phyloP scores from a whole-genome alignment of 768 basidiomycete genomes.

The Podaxis sp. region DNA sequence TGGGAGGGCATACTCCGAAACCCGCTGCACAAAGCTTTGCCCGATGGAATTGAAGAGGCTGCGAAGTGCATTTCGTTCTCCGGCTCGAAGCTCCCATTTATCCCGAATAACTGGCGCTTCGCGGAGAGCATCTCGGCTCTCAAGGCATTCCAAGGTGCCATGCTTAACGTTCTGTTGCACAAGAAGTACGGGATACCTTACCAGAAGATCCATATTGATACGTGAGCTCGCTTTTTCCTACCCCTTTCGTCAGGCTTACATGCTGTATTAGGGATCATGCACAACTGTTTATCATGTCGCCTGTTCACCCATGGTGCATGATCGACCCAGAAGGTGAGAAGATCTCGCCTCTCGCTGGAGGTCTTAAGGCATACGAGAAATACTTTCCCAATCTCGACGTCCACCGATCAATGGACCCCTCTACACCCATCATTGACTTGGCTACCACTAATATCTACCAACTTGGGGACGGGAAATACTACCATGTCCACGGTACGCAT shows the following conservation, averaged over 20 bases:
- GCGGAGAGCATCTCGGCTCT: slow-evolving; percentile 28
- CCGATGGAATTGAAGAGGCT: slow-evolving; percentile 18
- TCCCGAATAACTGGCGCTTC: slow-evolving; percentile 28
- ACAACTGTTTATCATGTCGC: slow-evolving; percentile 21
- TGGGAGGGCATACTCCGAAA: slow-evolving; percentile 19
- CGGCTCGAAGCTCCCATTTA: slow-evolving; percentile 17
- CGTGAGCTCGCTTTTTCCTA: slow-evolving; percentile 15
- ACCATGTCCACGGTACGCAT: slow-evolving; percentile 24
- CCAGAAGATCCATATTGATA: slow-evolving; percentile 25
- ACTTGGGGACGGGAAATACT: slow-evolving; percentile 25
- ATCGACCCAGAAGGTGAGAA: slow-evolving; percentile 20
- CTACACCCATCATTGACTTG: neutral
- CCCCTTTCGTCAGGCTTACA: neutral
- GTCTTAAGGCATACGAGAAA: slow-evolving; percentile 7
- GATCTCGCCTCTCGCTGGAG: neutral
- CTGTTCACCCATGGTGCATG: slow-evolving; percentile 3
- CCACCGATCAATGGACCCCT: slow-evolving; percentile 7
- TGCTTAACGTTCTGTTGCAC: slow-evolving; percentile 25
- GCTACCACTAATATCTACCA: slow-evolving; percentile 27
- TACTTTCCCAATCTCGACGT: slow-evolving; percentile 21
- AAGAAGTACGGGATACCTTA: slow-evolving; percentile 23
- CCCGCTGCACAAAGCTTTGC: slow-evolving; percentile 15
- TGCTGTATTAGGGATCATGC: slow-evolving; percentile 21
- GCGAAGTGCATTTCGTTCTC: slow-evolving; percentile 18
- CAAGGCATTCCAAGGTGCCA: slow-evolving; percentile 27